These are phyloP conservation scores for Ilex paraguariensis DNA, from an alignment of 305 asterid genomes.

Conservation along the genomic window DNA sequence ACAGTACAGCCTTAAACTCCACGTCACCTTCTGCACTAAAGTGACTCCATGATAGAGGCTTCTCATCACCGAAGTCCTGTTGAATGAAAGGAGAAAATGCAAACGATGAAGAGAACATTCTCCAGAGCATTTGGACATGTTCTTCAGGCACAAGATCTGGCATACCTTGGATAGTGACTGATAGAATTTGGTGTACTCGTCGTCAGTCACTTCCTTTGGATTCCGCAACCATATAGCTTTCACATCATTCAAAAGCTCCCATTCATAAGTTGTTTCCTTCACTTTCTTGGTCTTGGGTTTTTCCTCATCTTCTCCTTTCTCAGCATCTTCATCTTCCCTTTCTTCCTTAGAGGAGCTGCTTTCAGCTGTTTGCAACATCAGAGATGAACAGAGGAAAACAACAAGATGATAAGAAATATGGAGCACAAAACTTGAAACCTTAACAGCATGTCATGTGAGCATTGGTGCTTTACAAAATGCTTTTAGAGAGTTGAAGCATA, in stretches of 20 bases:
- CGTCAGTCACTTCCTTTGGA: conserved; percentile 78
- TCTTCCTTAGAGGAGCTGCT: conserved; percentile 52
- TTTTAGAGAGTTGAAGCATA: conserved; percentile 7
- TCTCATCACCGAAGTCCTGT: conserved; percentile 71
- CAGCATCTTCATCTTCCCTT: conserved; percentile 51
- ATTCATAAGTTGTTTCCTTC: conserved; percentile 67
- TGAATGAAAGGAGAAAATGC: conserved; percentile 5
- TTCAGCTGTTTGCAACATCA: conserved; percentile 43
- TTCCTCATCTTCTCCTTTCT: conserved; percentile 55
- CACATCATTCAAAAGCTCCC: conserved; percentile 83
- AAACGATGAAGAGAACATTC: background rate
- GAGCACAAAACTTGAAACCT: background rate
- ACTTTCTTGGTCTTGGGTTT: conserved; percentile 69
- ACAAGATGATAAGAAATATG: background rate
- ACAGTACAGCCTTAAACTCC: conserved; percentile 75
- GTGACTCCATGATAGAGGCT: conserved; percentile 78
- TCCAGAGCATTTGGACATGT: background rate
- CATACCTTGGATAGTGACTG: conserved; percentile 74
- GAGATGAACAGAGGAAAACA: background rate
- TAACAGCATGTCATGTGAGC: background rate
- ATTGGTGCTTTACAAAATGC: background rate
- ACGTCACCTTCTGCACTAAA: conserved; percentile 85
- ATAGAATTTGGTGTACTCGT: conserved; percentile 69
- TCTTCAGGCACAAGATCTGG: background rate
- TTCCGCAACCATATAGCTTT: conserved; percentile 82